Evolutionary conservation across 2,329 filamentous ascomycete species (phyloP).

Genomic region (Diaporthe amygdali): DNA sequence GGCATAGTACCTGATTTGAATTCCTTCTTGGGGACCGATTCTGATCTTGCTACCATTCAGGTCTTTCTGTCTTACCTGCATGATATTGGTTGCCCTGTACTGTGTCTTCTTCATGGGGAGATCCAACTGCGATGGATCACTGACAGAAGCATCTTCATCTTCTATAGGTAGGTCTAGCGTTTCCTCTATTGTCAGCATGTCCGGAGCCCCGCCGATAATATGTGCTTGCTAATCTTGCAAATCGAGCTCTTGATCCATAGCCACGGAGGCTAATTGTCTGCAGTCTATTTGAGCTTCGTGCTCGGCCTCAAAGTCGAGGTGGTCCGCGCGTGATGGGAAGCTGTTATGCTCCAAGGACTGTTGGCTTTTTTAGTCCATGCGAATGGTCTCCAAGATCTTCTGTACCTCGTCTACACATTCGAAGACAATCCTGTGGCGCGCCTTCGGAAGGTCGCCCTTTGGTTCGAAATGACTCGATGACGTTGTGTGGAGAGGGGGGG

Average conservation of each 20-base stretch:
- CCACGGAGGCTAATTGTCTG: neutral
- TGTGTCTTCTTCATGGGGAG: neutral
- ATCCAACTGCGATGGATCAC: neutral
- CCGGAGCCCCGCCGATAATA: neutral
- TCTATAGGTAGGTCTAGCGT: neutral
- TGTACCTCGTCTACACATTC: neutral
- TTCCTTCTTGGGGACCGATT: neutral
- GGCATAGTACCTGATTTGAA: neutral
- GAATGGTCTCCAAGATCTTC: neutral
- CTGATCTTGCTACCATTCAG: neutral
- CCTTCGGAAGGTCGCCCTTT: neutral
- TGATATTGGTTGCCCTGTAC: neutral
- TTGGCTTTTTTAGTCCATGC: neutral
- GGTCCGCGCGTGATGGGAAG: neutral
- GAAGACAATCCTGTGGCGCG: neutral
- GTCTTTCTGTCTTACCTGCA: neutral
- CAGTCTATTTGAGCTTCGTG: neutral
- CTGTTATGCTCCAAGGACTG: neutral
- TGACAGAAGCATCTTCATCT: neutral
- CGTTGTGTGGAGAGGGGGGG: neutral
- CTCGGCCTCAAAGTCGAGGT: neutral
- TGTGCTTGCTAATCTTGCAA: neutral
- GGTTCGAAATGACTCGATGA: neutral
- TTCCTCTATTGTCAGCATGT: neutral
- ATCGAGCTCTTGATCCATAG: neutral